Conservation (phyloP, 371 early-diverging fungal species). For the Zopfochytrium polystomum region DNA sequence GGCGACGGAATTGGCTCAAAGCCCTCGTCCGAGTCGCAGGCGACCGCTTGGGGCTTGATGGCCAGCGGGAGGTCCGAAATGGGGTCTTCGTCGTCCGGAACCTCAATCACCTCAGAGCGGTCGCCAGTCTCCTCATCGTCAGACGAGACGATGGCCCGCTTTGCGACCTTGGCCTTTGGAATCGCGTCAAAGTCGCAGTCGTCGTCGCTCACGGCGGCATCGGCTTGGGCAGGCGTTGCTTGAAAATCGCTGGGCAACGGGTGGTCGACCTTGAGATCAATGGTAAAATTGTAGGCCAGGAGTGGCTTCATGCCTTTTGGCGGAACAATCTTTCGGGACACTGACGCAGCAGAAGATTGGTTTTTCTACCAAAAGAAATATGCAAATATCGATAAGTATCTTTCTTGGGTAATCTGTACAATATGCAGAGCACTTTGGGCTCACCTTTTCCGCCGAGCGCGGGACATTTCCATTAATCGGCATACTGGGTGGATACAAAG, state of each 20-base stretch:
- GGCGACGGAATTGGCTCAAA: not conserved
- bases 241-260: not conserved
- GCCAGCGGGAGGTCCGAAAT: no score
- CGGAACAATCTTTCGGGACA: not conserved
- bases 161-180: not conserved
- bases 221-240: not conserved
- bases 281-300: not conserved
- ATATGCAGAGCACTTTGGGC: no score
- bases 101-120: not conserved
- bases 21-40: not conserved
- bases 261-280: not conserved
- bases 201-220: conserved; percentile 1
- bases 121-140: not conserved
- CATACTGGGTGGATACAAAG: no score
- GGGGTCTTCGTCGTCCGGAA: not conserved
- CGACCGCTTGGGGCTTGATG: no score
- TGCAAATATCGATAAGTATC: no score
- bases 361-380: not conserved
- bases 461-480: no score
- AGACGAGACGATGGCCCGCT: not conserved
- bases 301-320: not conserved
- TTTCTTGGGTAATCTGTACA: no score
- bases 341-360: not conserved
- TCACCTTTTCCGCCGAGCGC: no score
- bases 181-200: conserved; percentile 16